These are phyloP conservation scores for Termitomyces heimii DNA, from an alignment of 768 basidiomycete genomes.

Conservation along the genomic window DNA sequence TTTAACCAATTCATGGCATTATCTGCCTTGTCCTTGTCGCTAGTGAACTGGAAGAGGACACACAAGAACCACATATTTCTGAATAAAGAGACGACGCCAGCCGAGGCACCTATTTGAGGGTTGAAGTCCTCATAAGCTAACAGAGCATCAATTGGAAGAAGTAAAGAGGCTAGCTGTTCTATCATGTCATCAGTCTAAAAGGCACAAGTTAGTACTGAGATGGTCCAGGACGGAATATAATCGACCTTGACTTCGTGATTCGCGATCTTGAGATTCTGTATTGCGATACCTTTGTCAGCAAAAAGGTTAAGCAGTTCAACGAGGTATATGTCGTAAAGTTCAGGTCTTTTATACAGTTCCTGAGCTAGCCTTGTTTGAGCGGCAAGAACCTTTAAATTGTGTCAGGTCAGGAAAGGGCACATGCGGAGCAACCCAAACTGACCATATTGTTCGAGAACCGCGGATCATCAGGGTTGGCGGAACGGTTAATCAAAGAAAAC, in stretches of 20 bases:
- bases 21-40: constrained; percentile 43
- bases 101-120: constrained; percentile 46
- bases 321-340: constrained; percentile 75
- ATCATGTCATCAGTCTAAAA: constrained; percentile 77
- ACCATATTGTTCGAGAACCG: constrained; percentile 89
- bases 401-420: not conserved
- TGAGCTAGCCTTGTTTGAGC: constrained; percentile 88
- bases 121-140: constrained; percentile 66
- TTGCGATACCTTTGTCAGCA: constrained; percentile 85
- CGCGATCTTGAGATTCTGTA: constrained; percentile 73
- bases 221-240: not conserved
- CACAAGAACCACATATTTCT: constrained; percentile 94
- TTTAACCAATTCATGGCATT: constrained; percentile 74
- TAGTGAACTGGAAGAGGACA: constrained; percentile 78
- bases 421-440: not conserved
- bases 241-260: constrained; percentile 62
- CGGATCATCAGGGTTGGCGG: constrained; percentile 85
- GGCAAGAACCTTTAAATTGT: constrained; percentile 58
- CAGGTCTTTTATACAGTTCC: constrained; percentile 66
- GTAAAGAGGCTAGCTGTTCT: constrained; percentile 78
- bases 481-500: constrained; percentile 80
- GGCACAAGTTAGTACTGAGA: not conserved
- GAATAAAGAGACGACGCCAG: constrained; percentile 70
- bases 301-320: constrained; percentile 83
- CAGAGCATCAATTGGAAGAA: constrained; percentile 88